Evolutionary conservation across 2,329 filamentous ascomycete species (phyloP).

Genomic region (Penicillium hordei): DNA sequence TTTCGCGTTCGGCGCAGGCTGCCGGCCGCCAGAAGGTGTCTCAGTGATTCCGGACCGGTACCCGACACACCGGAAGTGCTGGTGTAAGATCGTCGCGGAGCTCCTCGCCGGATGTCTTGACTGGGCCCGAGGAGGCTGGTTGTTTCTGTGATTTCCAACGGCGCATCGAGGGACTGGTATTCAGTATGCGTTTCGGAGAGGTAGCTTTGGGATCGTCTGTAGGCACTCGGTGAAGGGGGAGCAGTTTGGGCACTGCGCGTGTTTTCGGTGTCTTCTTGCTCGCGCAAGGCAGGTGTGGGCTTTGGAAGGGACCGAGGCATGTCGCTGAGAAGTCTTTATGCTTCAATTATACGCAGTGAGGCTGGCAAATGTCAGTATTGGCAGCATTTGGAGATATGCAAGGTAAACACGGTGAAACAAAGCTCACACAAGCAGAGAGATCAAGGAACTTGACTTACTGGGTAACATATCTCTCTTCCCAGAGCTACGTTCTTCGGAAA

Average conservation of each 20-base stretch:
- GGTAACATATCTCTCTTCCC: neutral
- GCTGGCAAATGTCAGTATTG: slow-evolving; percentile 8
- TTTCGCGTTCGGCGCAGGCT: slow-evolving; percentile 44
- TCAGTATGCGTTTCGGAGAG: slow-evolving; percentile 34
- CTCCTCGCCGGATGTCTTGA: slow-evolving; percentile 17
- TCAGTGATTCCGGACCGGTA: slow-evolving; percentile 36
- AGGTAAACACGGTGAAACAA: neutral
- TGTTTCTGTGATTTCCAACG: slow-evolving; percentile 34
- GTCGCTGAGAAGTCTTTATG: slow-evolving; percentile 8
- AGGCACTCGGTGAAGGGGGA: slow-evolving; percentile 38
- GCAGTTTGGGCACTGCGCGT: slow-evolving; percentile 30
- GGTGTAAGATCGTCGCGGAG: slow-evolving; percentile 38
- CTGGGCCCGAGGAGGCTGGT: slow-evolving; percentile 35
- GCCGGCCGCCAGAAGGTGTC: slow-evolving; percentile 36
- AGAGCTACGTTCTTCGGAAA: neutral
- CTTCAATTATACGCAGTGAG: slow-evolving; percentile 4
- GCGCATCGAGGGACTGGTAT: slow-evolving; percentile 34
- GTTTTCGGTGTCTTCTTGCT: slow-evolving; percentile 15
- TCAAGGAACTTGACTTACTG: neutral
- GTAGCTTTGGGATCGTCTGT: slow-evolving; percentile 33
- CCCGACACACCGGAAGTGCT: slow-evolving; percentile 37
- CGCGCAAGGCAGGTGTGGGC: slow-evolving; percentile 17
- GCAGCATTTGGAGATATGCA: neutral
- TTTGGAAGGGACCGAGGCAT: slow-evolving; percentile 38
- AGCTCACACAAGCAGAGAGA: neutral